Evolutionary conservation across 306 rosid genomes (phyloP), one percentile per base, ranked within the genome.

Genomic region (Canavalia ensiformis): DNA sequence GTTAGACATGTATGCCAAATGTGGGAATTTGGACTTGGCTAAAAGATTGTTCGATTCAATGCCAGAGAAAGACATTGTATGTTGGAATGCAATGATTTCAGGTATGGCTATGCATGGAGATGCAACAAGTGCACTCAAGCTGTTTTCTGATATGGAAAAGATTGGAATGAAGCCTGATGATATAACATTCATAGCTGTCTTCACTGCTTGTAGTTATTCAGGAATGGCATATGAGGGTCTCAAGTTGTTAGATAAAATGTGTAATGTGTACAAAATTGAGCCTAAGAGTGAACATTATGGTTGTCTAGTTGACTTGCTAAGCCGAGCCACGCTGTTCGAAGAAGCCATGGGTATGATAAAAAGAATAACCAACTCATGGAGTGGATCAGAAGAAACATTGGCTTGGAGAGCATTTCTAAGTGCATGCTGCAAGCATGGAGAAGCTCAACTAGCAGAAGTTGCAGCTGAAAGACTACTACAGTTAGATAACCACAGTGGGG

Each of bases 341-440:
- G 95, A 91, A 84, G 97, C 97, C 4, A 86, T 84, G 83, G 84
- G 58, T 56, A 72, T 88, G 35, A 82, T 91, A 3, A 76, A 82
- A 63, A 85, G 90, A 78, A 67, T 84, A 4, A 51, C 71, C 0
- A 78, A 35, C 39, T 60, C 92, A 46, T 68, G 80, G 68, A 85
- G 71, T 42, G 74, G 66, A 47, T 84, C 88, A 13, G 87, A 88
- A 77, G 90, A 88, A 57, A 89, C 90, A 71, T 80, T 86, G 70
- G 92, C 94, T 82, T 91, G 97, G 98, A 88, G 95, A 62, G 94
- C 98, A 42, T 92, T 91, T 87, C 81, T 94, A 25, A 89, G 92
- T 78, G 93, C 93, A 46, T 89, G 98, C 57, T 90, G 90, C 67
- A 91, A 86, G 29, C 89, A 88, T 42, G 94, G 95, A 77, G 85